Percentiles rank a stretch among this genome's conserved stretches.
Conservation (phyloP, 352 stramenopile species). For the Phytophthora nicotianae region DNA sequence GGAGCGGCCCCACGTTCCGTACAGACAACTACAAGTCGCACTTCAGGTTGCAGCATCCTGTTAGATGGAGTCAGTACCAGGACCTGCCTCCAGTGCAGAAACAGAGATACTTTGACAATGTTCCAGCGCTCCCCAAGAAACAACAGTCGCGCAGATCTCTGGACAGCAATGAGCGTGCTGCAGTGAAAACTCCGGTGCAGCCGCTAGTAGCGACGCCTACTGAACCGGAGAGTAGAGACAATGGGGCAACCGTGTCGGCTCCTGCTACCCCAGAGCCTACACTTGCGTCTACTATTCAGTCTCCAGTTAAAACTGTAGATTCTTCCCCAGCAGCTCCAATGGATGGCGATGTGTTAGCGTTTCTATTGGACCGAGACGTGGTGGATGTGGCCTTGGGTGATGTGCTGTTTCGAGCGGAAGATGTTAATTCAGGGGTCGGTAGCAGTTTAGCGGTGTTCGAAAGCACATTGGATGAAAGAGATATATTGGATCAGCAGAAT, state of each 20-base stretch:
- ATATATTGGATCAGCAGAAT: conserved; percentile 15
- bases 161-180: background rate
- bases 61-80: conserved; percentile 26
- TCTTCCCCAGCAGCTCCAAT: conserved; percentile 1
- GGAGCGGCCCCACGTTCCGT: conserved; percentile 27
- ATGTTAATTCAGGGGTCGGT: background rate
- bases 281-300: too few species aligned
- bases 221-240: background rate
- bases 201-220: background rate
- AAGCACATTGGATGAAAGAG: conserved; percentile 23
- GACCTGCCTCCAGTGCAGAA: conserved; percentile 9
- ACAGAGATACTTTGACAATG: conserved; percentile 11
- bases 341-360: conserved; percentile 4
- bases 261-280: background rate
- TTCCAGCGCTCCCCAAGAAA: conserved; percentile 5
- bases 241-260: background rate
- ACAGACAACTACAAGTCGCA: conserved; percentile 39
- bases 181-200: background rate
- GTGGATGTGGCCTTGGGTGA: conserved; percentile 23
- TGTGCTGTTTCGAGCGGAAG: conserved; percentile 14
- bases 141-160: background rate
- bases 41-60: conserved; percentile 18
- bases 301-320: conserved; percentile 2
- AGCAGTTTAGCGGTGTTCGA: conserved; percentile 9
- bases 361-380: conserved; percentile 32